phyloP scores from a whole-genome alignment of 306 rosid genomes.

The Hippophae tibetana region DNA sequence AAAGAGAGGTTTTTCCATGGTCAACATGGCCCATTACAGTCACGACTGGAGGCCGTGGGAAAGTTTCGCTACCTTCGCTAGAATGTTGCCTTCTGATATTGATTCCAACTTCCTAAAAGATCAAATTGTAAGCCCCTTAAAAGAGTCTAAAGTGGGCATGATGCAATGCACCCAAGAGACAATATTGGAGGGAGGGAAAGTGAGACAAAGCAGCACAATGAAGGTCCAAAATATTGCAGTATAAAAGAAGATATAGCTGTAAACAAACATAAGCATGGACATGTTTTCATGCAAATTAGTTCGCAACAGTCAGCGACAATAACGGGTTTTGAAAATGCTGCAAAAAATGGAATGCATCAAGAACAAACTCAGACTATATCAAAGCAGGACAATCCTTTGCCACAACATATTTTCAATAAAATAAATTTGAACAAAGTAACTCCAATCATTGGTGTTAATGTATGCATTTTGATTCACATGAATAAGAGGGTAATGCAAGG shows the following conservation, averaged over 20 bases:
- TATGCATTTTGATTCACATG: no score
- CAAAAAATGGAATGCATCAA: no score
- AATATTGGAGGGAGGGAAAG: background rate
- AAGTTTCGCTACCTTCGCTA: conserved; percentile 51
- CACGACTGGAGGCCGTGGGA: conserved; percentile 77
- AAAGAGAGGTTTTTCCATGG: conserved; percentile 94
- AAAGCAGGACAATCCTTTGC: no score
- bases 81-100: conserved; percentile 75
- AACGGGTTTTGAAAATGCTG: no score
- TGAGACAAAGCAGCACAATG: background rate
- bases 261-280: background rate
- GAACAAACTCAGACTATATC: no score
- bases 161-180: conserved; percentile 14
- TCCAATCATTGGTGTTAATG: no score
- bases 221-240: conserved; percentile 1
- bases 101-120: conserved; percentile 72
- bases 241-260: background rate
- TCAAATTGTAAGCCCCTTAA: conserved; percentile 12
- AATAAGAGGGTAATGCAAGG: background rate
- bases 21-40: conserved; percentile 99
- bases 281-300: background rate
- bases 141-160: conserved; percentile 4
- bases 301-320: no score
- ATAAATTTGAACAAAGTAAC: no score
- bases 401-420: no score